phyloP scores from a whole-genome alignment of 106 monocot genomes.

The Dendrobium officinale region DNA sequence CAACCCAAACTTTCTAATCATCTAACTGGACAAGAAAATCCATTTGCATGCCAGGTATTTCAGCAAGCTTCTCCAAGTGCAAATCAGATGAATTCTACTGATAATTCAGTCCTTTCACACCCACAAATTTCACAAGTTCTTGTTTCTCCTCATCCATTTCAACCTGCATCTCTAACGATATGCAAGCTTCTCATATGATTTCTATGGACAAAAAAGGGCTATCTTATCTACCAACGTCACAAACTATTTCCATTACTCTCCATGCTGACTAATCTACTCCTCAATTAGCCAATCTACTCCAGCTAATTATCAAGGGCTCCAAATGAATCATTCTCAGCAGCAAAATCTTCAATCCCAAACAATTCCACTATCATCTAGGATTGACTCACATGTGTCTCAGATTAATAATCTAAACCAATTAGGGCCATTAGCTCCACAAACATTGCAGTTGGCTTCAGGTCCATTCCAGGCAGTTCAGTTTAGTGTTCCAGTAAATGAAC shows the following conservation, averaged over 20 bases:
- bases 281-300: background rate
- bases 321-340: background rate
- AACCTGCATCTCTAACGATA: too few relatives aligned
- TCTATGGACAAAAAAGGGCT: background rate
- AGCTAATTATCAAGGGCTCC: background rate
- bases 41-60: background rate
- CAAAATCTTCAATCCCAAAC: background rate
- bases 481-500: background rate
- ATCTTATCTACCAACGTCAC: background rate
- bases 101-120: background rate
- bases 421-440: background rate
- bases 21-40: background rate
- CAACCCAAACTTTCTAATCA: background rate
- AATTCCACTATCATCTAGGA: background rate
- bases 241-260: background rate
- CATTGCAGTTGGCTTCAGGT: background rate
- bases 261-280: background rate
- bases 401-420: background rate
- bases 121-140: background rate
- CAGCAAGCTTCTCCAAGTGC: background rate
- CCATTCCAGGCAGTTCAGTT: conserved; percentile 12
- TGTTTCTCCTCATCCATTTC: background rate
- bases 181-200: too few relatives aligned
- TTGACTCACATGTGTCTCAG: background rate
- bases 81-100: background rate